These are phyloP conservation scores for Phytophthora melonis DNA, from an alignment of 352 stramenopile genomes.

Conservation along the genomic window DNA sequence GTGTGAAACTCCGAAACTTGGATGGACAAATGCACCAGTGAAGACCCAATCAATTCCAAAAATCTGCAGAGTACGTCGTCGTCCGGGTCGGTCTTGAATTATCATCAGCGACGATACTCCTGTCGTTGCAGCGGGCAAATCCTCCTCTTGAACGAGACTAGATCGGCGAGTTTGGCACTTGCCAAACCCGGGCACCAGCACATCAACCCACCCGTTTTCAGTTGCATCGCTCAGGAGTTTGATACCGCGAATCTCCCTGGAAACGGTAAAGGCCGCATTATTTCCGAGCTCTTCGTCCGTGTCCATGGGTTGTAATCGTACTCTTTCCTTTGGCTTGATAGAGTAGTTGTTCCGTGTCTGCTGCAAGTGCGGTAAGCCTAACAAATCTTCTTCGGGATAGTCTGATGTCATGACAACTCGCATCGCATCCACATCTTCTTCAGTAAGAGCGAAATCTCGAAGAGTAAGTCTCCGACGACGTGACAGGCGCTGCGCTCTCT, in stretches of 20 bases:
- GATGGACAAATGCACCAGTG: slow-evolving; percentile 10
- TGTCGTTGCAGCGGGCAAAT: neutral
- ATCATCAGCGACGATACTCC: slow-evolving; percentile 2
- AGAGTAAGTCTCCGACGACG: neutral
- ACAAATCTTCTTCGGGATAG: neutral
- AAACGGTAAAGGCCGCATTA: slow-evolving; percentile 2
- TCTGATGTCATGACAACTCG: neutral
- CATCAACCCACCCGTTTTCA: slow-evolving; percentile 9
- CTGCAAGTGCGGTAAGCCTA: neutral
- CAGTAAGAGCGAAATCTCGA: neutral
- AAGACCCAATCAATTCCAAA: neutral
- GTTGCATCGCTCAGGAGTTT: neutral
- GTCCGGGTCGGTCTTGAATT: slow-evolving; percentile 7
- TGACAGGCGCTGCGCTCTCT: neutral
- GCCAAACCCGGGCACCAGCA: slow-evolving; percentile 8
- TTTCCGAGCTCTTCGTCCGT: slow-evolving; percentile 5
- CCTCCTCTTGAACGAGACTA: neutral
- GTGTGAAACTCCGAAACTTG: neutral
- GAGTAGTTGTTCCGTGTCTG: neutral
- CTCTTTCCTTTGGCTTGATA: neutral
- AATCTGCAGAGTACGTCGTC: slow-evolving; percentile 5
- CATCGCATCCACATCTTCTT: neutral
- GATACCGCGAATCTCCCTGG: neutral
- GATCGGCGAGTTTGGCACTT: slow-evolving; percentile 10
- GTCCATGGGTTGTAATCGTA: slow-evolving; percentile 3